A percentile compares a stretch with the other conserved stretches of the same genome.
Evolutionary conservation across 257 asterid species (phyloP).

Genomic region (Penstemon eatonii): DNA sequence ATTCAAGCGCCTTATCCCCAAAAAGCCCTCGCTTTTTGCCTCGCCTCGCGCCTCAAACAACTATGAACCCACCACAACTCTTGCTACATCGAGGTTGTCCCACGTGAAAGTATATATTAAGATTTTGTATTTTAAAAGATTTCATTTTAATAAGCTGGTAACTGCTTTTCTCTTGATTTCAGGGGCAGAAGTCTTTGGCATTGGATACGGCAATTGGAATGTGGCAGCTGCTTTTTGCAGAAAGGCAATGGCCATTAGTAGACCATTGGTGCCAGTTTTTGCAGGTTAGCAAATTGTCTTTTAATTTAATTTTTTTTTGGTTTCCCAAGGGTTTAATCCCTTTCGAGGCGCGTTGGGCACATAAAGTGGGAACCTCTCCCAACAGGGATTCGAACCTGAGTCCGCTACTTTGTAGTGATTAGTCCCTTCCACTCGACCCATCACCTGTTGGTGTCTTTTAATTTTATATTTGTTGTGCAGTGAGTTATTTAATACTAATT

Average conservation of each 20-base stretch:
- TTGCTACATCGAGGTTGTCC: neutral
- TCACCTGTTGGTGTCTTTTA: too few relatives aligned
- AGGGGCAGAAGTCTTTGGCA: slow-evolving; percentile 99
- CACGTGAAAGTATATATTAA: neutral
- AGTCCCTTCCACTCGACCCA: too few relatives aligned
- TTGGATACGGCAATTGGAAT: slow-evolving; percentile 98
- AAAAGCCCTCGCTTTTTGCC: too few relatives aligned
- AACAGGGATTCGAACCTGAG: too few relatives aligned
- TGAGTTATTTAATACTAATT: too few relatives aligned
- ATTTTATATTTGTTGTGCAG: neutral
- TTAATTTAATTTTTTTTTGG: too few relatives aligned
- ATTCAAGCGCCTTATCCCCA: too few relatives aligned
- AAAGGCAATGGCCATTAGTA: slow-evolving; percentile 89
- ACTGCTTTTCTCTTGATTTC: slow-evolving; percentile 32
- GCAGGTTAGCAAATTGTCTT: slow-evolving; percentile 53
- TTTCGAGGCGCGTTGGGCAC: too few relatives aligned
- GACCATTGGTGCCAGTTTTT: slow-evolving; percentile 98
- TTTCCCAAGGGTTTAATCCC: too few relatives aligned
- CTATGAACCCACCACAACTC: neutral
- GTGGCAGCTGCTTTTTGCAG: slow-evolving; percentile 98
- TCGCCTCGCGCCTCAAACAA: neutral
- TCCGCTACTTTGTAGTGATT: too few relatives aligned
- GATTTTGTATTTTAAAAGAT: neutral
- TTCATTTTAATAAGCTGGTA: slow-evolving; percentile 5
- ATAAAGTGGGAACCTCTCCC: too few relatives aligned